These are phyloP conservation scores for Umbellularia californica DNA, from an alignment of 164 flowering plant genomes.

Conservation along the genomic window DNA sequence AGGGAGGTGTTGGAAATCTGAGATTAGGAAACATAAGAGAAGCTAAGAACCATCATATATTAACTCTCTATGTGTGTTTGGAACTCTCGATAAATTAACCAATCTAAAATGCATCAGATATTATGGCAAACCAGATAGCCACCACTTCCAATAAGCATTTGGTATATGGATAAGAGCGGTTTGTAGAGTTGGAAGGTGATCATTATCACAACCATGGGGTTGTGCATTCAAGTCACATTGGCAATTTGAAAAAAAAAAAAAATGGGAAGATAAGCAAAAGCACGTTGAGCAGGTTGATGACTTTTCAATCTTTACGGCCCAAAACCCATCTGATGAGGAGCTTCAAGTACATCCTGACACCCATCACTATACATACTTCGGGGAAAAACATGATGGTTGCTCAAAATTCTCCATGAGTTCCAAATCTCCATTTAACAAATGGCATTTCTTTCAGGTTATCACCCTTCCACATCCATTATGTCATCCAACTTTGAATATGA, in stretches of 20 bases:
- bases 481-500: not conserved
- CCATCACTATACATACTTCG: not conserved
- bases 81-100: not conserved
- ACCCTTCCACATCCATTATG: not conserved
- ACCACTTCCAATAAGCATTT: not conserved
- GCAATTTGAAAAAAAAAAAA: too few relatives aligned
- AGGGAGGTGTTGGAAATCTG: constrained; percentile 76
- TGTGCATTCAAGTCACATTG: not conserved
- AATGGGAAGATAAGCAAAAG: too few relatives aligned
- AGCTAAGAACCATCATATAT: not conserved
- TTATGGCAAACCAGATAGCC: not conserved
- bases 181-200: not conserved
- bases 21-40: not conserved
- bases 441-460: not conserved
- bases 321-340: not conserved
- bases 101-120: not conserved
- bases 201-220: not conserved
- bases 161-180: not conserved
- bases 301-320: not conserved
- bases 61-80: not conserved
- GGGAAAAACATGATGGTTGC: not conserved
- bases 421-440: not conserved
- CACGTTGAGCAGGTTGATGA: not conserved
- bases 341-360: too few relatives aligned
- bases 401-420: not conserved